phyloP scores from a whole-genome alignment of 805 yeast species.

The Candida germanica region DNA sequence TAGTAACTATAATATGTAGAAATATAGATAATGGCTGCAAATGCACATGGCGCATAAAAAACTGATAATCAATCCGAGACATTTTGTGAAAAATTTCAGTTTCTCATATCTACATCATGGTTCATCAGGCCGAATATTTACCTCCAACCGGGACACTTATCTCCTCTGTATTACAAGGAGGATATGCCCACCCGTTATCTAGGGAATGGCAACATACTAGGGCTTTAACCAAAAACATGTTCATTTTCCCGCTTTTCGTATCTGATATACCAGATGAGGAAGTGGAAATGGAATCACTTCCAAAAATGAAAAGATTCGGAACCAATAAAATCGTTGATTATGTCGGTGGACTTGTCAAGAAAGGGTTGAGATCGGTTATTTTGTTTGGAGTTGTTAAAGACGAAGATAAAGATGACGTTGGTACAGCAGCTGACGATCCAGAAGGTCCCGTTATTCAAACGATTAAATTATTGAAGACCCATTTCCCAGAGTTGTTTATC shows the following conservation, averaged over 20 bases:
- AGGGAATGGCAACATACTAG: constrained; percentile 91
- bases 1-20: too few relatives aligned
- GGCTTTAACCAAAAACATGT: constrained; percentile 80
- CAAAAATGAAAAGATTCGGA: constrained; percentile 87
- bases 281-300: constrained; percentile 68
- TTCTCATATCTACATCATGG: constrained; percentile 7
- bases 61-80: neutral
- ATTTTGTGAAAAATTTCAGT: neutral
- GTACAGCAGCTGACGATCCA: constrained; percentile 93
- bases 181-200: constrained; percentile 85
- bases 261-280: constrained; percentile 82
- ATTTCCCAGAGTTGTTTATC: constrained; percentile 80
- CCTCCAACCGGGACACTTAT: constrained; percentile 56
- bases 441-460: constrained; percentile 90
- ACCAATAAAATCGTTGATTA: constrained; percentile 72
- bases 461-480: constrained; percentile 56
- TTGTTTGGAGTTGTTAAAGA: constrained; percentile 83
- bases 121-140: constrained; percentile 70
- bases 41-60: too few relatives aligned
- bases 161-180: constrained; percentile 84
- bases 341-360: constrained; percentile 63
- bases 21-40: too few relatives aligned
- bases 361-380: constrained; percentile 84
- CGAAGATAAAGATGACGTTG: constrained; percentile 74
- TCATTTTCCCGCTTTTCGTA: constrained; percentile 88